phyloP scores from a whole-genome alignment of 176 grass and related monocot species.

The Triticum turgidum region DNA sequence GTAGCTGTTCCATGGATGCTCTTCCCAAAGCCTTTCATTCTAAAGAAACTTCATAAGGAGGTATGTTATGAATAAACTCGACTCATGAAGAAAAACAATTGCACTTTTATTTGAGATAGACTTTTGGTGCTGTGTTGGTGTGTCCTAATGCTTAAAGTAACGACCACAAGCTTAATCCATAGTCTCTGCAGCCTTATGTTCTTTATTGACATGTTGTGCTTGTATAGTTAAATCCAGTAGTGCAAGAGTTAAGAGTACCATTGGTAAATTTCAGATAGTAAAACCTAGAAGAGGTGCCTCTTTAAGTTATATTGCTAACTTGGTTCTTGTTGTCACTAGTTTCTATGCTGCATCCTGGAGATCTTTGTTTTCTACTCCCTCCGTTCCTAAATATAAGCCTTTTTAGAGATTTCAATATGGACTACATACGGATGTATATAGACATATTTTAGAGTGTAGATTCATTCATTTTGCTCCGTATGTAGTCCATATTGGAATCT shows the following conservation, averaged over 20 bases:
- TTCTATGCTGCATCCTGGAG: neutral
- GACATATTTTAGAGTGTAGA: too few species aligned
- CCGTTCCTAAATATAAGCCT: too few species aligned
- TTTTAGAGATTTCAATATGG: too few species aligned
- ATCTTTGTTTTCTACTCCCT: neutral
- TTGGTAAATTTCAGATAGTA: neutral
- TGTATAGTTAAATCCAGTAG: neutral
- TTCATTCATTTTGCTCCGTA: too few species aligned
- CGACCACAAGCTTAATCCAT: neutral
- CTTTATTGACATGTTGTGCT: neutral
- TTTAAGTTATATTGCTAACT: neutral
- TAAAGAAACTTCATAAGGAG: constrained; percentile 91
- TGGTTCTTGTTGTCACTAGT: neutral
- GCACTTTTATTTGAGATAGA: neutral
- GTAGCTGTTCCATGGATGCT: constrained; percentile 99
- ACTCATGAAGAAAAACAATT: neutral
- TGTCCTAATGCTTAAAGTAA: neutral
- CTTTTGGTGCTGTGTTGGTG: neutral
- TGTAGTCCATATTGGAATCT: too few species aligned
- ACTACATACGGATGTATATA: too few species aligned
- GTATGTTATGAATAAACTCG: constrained; percentile 42
- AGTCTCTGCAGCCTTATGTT: neutral
- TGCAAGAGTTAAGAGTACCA: constrained; percentile 6
- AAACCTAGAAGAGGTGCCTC: neutral
- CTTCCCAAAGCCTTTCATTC: constrained; percentile 92